These are phyloP conservation scores for Pharnaceum exiguum DNA, from an alignment of 148 eudicot genomes.

Conservation along the genomic window DNA sequence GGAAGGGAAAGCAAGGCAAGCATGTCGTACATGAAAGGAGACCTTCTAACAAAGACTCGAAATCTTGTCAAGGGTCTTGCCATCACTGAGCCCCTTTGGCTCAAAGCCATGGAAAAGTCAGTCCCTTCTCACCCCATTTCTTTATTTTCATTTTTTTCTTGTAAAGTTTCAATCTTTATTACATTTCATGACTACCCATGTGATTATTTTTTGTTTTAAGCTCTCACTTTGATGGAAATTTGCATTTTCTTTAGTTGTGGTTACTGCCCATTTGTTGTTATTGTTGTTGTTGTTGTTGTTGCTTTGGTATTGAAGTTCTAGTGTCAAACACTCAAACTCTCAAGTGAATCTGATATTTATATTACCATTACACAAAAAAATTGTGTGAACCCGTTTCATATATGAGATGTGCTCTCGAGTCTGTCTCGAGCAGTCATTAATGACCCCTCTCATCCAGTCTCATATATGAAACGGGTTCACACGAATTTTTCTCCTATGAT, in stretches of 20 bases:
- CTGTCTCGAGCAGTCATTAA: too few species aligned
- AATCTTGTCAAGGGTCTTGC: slow-evolving; percentile 83
- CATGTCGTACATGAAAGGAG: slow-evolving; percentile 88
- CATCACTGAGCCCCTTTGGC: slow-evolving; percentile 75
- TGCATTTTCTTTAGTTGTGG: not conserved
- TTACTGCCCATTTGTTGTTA: too few species aligned
- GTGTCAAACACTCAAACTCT: too few species aligned
- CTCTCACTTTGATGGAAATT: not conserved
- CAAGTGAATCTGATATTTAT: too few species aligned
- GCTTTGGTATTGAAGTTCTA: too few species aligned
- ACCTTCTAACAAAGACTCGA: slow-evolving; percentile 64
- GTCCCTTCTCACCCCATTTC: slow-evolving; percentile 13
- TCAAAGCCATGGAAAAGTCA: slow-evolving; percentile 85
- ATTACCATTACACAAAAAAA: too few species aligned
- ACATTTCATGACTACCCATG: not conserved
- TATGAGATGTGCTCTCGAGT: too few species aligned
- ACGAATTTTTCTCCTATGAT: too few species aligned
- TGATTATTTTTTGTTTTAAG: not conserved
- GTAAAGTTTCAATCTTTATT: not conserved
- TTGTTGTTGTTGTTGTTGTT: too few species aligned
- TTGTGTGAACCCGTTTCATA: too few species aligned
- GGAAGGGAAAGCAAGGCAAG: slow-evolving; percentile 7
- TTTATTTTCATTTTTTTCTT: not conserved
- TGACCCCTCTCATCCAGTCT: too few species aligned
- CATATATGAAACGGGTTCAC: too few species aligned